Conservation (phyloP, 2,329 filamentous ascomycete species). For the Exophiala bonariae region DNA sequence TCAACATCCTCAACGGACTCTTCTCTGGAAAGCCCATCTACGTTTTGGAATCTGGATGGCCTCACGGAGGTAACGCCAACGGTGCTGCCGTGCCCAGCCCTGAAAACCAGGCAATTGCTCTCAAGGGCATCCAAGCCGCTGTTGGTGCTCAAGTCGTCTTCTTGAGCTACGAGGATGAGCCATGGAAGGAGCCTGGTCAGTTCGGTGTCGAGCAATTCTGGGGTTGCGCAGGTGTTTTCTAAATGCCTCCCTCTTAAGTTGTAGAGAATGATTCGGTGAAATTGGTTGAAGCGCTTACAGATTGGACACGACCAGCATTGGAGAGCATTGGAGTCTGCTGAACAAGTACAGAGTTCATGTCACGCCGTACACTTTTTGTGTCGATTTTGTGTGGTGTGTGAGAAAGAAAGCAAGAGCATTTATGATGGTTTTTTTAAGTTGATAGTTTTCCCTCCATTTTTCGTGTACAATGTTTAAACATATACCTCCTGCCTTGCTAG, state of each 20-base stretch:
- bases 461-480: no score
- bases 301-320: no score
- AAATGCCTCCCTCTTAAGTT: conserved; percentile 18
- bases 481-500: no score
- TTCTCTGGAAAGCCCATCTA: conserved; percentile 73
- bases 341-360: no score
- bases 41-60: conserved; percentile 93
- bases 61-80: conserved; percentile 67
- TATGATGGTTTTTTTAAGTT: no score
- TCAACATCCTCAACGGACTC: conserved; percentile 67
- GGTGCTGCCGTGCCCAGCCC: conserved; percentile 69
- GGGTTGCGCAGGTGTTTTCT: conserved; percentile 63
- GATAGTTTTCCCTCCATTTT: no score
- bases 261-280: not conserved
- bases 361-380: no score
- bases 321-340: no score
- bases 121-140: conserved; percentile 66
- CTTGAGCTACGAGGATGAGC: conserved; percentile 78
- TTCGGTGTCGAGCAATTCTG: conserved; percentile 79
- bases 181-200: conserved; percentile 73
- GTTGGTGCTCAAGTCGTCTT: conserved; percentile 71
- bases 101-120: conserved; percentile 68
- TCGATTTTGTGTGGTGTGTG: no score
- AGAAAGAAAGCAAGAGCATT: no score
- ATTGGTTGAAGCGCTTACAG: no score